Conservation (phyloP, 1,284 basidiomycete genomes). For the Trametes polyzona region DNA sequence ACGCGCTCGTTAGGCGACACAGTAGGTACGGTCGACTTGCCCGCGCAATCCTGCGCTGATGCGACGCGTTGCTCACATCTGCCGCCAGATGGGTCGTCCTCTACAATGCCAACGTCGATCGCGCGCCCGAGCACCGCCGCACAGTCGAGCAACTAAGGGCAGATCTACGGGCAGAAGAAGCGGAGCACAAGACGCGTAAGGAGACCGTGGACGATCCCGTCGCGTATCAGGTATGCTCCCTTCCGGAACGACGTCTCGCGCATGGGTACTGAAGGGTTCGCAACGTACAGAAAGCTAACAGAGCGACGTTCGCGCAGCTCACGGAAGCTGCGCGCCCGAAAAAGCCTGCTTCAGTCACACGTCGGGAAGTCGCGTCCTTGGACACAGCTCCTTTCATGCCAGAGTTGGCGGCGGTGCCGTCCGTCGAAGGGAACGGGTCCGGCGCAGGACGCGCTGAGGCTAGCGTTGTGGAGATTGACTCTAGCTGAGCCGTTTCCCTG, state of each 20-base stretch:
- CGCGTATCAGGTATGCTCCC: constrained; percentile 50
- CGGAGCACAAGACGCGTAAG: constrained; percentile 46
- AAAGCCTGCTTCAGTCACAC: no score
- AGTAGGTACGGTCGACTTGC: constrained; percentile 47
- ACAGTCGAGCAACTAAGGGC: constrained; percentile 49
- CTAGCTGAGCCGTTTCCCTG: not conserved
- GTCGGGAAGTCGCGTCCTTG: no score
- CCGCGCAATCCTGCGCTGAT: not conserved
- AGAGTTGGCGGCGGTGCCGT: not conserved
- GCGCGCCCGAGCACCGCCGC: constrained; percentile 49
- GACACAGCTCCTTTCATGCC: no score
- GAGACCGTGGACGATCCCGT: constrained; percentile 42
- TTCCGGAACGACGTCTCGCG: not conserved
- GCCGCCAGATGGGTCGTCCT: constrained; percentile 63
- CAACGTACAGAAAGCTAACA: constrained; percentile 45
- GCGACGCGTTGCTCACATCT: not conserved
- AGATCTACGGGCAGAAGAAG: constrained; percentile 67
- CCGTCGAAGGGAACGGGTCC: not conserved
- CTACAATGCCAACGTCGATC: constrained; percentile 74
- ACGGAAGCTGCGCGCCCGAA: constrained; percentile 45
- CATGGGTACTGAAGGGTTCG: not conserved
- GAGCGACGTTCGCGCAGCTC: constrained; percentile 47
- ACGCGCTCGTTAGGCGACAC: constrained; percentile 58
- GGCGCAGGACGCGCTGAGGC: no score
- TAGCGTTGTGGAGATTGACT: not conserved